Conservation (phyloP, 768 basidiomycete species). For the Leccinum variicolor region DNA sequence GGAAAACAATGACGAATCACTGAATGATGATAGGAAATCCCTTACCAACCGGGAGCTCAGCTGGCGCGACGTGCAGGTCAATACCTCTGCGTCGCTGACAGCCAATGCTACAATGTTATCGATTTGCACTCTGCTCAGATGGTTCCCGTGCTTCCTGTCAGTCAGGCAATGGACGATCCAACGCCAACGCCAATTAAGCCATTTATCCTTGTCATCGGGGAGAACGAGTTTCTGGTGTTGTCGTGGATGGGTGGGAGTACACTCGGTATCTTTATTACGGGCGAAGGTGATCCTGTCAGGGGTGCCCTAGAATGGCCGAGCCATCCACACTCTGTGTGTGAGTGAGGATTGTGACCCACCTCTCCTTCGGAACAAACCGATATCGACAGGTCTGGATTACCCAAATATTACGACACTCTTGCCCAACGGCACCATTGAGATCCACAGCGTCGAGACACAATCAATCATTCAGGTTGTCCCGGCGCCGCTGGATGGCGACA, state of each 20-base stretch:
- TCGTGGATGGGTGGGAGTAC: slow-evolving; percentile 81
- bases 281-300: slow-evolving; percentile 82
- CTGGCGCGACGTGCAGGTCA: slow-evolving; percentile 61
- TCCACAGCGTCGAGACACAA: slow-evolving; percentile 79
- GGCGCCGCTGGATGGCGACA: slow-evolving; percentile 36
- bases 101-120: slow-evolving; percentile 70
- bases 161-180: slow-evolving; percentile 53
- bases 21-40: slow-evolving; percentile 56
- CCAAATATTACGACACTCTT: slow-evolving; percentile 79
- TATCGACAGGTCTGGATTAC: slow-evolving; percentile 64
- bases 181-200: slow-evolving; percentile 49
- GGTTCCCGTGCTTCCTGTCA: slow-evolving; percentile 73
- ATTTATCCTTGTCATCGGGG: slow-evolving; percentile 68
- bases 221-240: slow-evolving; percentile 80
- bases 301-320: slow-evolving; percentile 85
- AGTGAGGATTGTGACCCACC: slow-evolving; percentile 29
- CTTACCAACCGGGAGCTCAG: slow-evolving; percentile 54
- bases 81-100: slow-evolving; percentile 72
- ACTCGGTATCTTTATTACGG: slow-evolving; percentile 83
- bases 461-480: slow-evolving; percentile 65
- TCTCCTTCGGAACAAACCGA: background rate
- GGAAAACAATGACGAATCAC: background rate
- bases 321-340: slow-evolving; percentile 75
- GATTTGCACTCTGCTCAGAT: slow-evolving; percentile 71
- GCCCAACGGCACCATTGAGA: slow-evolving; percentile 72